Evolutionary conservation across 1,284 basidiomycete genomes (phyloP).

Genomic region (Stygiomarasmius scandens): DNA sequence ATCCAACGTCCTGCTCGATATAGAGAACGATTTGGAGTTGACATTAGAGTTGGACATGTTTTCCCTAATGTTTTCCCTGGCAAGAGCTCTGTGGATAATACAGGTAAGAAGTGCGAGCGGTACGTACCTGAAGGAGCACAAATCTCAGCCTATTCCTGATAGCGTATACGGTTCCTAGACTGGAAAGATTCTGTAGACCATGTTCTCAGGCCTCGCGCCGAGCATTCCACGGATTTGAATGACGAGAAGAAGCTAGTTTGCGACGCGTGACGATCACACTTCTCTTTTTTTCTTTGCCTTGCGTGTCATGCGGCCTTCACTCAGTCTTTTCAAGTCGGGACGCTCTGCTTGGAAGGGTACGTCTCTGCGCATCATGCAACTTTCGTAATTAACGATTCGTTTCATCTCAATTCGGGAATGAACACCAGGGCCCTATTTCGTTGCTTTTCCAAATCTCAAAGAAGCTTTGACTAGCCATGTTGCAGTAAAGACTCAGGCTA

Average conservation of each 20-base stretch:
- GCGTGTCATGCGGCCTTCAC: constrained; percentile 48
- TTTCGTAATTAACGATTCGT: not conserved
- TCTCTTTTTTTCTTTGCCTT: constrained; percentile 10
- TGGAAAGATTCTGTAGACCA: no score
- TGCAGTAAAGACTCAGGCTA: constrained; percentile 87
- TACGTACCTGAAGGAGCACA: no score
- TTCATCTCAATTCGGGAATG: constrained; percentile 3
- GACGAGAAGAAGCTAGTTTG: no score
- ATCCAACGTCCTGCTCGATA: not conserved
- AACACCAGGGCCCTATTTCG: constrained; percentile 88
- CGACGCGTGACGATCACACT: not conserved
- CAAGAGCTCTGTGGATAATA: not conserved
- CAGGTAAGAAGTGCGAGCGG: no score
- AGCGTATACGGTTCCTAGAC: no score
- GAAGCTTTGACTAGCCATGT: constrained; percentile 84
- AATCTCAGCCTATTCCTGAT: no score
- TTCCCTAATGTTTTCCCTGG: not conserved
- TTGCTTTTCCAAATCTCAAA: constrained; percentile 89
- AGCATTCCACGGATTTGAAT: no score
- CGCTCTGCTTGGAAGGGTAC: constrained; percentile 57
- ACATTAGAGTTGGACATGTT: not conserved
- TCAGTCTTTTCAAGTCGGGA: constrained; percentile 42
- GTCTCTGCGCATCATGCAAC: constrained; percentile 5
- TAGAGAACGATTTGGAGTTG: not conserved
- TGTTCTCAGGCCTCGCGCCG: no score